A percentile compares a stretch with the other conserved stretches of the same genome.
Conservation (phyloP, 2,329 filamentous ascomycete species). For the Rhexocercosporidium sp. region DNA sequence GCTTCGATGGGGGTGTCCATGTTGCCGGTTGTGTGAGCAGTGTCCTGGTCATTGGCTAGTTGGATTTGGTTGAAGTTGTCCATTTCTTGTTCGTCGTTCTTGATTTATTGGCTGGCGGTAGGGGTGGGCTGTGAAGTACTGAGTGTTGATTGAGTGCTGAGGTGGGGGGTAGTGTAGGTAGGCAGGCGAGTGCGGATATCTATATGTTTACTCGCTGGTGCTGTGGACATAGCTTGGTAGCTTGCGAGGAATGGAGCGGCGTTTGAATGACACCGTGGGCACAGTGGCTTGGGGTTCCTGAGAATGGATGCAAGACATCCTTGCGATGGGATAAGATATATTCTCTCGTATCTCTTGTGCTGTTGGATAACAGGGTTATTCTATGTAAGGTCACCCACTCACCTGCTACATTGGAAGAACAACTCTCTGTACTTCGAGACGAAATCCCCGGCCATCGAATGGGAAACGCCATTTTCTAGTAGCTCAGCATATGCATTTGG, state of each 20-base stretch:
- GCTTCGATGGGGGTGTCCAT: slow-evolving; percentile 9
- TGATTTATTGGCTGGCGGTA: neutral
- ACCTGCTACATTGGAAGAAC: neutral
- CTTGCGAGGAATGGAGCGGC: slow-evolving; percentile 17
- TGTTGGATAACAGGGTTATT: neutral
- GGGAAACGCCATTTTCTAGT: too few relatives aligned
- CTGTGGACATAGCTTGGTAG: slow-evolving; percentile 13
- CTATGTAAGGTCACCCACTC: neutral
- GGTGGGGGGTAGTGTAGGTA: neutral
- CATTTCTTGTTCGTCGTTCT: neutral
- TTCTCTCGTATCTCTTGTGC: neutral
- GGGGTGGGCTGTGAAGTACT: neutral
- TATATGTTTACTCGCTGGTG: neutral
- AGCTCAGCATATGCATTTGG: too few relatives aligned
- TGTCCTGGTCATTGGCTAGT: neutral
- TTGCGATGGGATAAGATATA: neutral
- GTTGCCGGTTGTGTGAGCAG: neutral
- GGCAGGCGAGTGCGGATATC: neutral
- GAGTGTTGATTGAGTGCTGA: neutral
- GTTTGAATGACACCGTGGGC: neutral
- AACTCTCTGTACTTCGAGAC: neutral
- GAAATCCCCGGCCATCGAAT: too few relatives aligned
- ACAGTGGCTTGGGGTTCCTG: neutral
- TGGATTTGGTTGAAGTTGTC: neutral
- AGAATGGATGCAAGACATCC: slow-evolving; percentile 4